Conservation (phyloP, 495 filamentous ascomycete species). For the Thermochaetoides thermophila region DNA sequence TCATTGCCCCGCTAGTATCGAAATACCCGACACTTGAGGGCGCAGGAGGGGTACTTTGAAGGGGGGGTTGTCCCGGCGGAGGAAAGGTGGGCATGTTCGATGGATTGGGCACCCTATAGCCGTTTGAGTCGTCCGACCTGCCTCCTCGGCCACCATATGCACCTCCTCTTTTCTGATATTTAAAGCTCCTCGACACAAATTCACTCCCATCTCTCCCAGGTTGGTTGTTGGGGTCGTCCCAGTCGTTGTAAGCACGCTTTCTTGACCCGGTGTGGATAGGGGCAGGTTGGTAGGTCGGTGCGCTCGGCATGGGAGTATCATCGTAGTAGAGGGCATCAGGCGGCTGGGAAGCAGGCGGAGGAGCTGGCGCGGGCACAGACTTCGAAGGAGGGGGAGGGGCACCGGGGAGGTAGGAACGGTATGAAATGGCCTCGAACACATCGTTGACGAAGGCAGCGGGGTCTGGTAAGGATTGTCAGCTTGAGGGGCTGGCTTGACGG, state of each 20-base stretch:
- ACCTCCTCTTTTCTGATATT: conserved; percentile 62
- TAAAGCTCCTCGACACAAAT: conserved; percentile 39
- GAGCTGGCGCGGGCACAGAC: conserved; percentile 8
- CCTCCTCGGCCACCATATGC: conserved; percentile 42
- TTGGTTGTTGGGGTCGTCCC: conserved; percentile 23
- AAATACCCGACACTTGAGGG: conserved; percentile 12
- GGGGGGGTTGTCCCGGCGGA: not conserved
- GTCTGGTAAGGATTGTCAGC: conserved; percentile 29
- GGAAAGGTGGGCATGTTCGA: conserved; percentile 4
- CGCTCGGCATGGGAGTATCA: conserved; percentile 7
- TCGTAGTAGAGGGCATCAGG: conserved; percentile 13
- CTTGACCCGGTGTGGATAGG: conserved; percentile 10
- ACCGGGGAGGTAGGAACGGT: conserved; percentile 45
- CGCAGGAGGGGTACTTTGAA: not conserved
- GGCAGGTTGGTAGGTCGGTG: conserved; percentile 1
- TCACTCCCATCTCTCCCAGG: conserved; percentile 13
- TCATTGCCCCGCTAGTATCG: conserved; percentile 53
- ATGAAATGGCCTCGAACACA: conserved; percentile 57
- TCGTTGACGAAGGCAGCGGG: conserved; percentile 69
- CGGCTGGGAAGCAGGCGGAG: conserved; percentile 10
- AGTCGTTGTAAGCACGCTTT: conserved; percentile 18
- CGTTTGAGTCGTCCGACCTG: conserved; percentile 17
- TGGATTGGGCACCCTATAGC: conserved; percentile 4
- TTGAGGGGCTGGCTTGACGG: not conserved
- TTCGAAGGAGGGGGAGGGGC: conserved; percentile 29